Conservation (phyloP, 208 protist species). For the Acanthamoeba culbertsoni region DNA sequence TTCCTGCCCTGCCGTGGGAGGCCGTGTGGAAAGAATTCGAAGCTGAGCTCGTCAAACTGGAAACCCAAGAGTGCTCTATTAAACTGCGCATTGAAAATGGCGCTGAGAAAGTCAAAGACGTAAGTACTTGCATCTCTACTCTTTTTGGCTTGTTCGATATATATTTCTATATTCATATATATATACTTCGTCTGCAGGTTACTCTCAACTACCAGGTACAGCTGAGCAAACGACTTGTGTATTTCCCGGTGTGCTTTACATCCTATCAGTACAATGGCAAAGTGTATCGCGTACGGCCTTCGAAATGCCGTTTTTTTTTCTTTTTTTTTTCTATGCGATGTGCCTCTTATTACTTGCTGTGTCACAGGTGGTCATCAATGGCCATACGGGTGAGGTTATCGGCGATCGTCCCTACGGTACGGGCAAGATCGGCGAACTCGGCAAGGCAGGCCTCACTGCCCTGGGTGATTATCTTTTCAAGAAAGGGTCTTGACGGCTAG, state of each 20-base stretch:
- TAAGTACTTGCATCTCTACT: neutral
- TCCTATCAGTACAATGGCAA: conserved; percentile 44
- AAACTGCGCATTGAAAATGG: neutral
- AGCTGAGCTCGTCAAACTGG: neutral
- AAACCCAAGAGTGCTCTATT: neutral
- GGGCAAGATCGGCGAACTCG: neutral
- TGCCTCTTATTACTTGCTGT: neutral
- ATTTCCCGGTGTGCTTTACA: conserved; percentile 2
- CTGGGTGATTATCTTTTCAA: neutral
- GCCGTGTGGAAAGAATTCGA: conserved; percentile 16
- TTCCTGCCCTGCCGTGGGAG: neutral
- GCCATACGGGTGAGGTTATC: neutral
- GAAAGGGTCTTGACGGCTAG: neutral
- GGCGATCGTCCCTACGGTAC: conserved; percentile 34
- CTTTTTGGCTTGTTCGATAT: neutral
- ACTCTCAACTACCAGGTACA: conserved; percentile 19
- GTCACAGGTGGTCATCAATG: conserved; percentile 16
- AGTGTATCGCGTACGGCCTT: neutral
- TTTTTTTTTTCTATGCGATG: neutral
- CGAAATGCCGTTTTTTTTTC: neutral
- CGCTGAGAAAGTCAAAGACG: conserved; percentile 9
- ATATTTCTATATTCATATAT: neutral
- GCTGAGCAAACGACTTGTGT: neutral
- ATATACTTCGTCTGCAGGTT: neutral
- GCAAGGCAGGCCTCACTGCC: neutral